Base-by-base conservation (phyloP, 345 rosid genomes). In the Eucalyptus caleyi region DNA sequence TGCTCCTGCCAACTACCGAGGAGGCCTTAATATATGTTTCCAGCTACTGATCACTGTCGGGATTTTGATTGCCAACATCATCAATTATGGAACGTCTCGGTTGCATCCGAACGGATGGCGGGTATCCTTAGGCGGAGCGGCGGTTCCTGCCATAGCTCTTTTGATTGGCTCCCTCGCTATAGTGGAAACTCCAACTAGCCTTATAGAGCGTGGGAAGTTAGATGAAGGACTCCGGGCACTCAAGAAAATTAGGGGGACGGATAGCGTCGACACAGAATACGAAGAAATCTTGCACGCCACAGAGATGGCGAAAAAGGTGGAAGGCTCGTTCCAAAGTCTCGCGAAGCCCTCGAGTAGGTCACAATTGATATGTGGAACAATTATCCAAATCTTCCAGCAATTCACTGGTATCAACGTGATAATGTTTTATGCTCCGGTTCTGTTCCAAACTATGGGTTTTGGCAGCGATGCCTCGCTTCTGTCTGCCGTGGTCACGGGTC, bases 31-130 rank as follows among this genome's bases (percentile, higher is more conserved):
- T 91, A 91, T 95, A 19, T 87, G 89, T 90, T 97, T 97, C 67
- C 98, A 97, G 92, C 47, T 97, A 83, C 94, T 97, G 30, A 94
- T 97, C 93, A 96, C 99, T 45, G 5, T 93, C 8, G 98, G 99
- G 6, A 97, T 95, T 77, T 34, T 97, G 53, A 51, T 87, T 18
- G 98, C 99, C 7, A 96, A 95, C 88, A 1, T 87, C 26, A 92
- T 96, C 47, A 95, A 95, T 88, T 95, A 86, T 86, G 16, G 34
- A 2, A 90, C 92, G 16, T 77, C 93, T 11, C 91, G 88, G 4
- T 24, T 92, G 6, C 94, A 92, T 37, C 91, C 92, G 4, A 4
- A 89, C 27, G 95, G 95, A 18, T 93, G 95, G 95, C 90, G 95
- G 32, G 54, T 91, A 7, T 91, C 94, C 23, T 93, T 93, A 1